Base-by-base conservation (phyloP, 345 rosid genomes). In the Sisymbrium altissimum region DNA sequence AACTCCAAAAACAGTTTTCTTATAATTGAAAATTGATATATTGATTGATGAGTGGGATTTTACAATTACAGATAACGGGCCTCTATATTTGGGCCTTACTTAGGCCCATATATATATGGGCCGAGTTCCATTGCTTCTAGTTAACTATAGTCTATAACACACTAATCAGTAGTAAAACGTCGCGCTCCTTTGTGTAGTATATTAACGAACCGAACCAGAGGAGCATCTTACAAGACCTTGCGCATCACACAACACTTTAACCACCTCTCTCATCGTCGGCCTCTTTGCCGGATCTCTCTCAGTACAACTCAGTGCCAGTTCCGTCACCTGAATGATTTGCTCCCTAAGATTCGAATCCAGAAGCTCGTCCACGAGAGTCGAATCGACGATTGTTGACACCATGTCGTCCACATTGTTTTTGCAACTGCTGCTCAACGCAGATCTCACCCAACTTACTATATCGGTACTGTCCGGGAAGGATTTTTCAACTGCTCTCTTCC, bases 191-290 rank as follows among this genome's bases (percentile, higher is more conserved):
- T 3, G 5, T 50, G 25, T 23, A 23, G 36, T 15, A 13, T 7
- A 18, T 29, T 50, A 72, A 12, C 56, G 19, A 64, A 73, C 70
- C 21, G 63, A 73, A 19, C 4, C 64, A 54, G 71, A 65, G 41
- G 40, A 46, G 79, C 73, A 35, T 75, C 62, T 49, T 18, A 15
- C 73, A 50, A 75, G 60, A 41, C 33, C 50, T 50, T 68, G 67
- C 29, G 82, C 69, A 23, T 77, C 71, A 5, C 67, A 10, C 64
- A 92, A 70, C 68, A 71, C 82, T 75, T 76, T 88, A 30, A 88
- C 93, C 12, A 79, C 98, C 33, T 87, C 84, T 79, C 86, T 86
- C 95, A 83, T 92, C 14, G 81, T 74, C 0, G 91, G 95, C 67
- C 98, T 84, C 55, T 32, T 80, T 55, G 68, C 56, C 3, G 93